Evolutionary conservation across 805 yeast species (phyloP), one percentile per base, ranked within the genome.

Genomic region (Pichia membranifaciens): DNA sequence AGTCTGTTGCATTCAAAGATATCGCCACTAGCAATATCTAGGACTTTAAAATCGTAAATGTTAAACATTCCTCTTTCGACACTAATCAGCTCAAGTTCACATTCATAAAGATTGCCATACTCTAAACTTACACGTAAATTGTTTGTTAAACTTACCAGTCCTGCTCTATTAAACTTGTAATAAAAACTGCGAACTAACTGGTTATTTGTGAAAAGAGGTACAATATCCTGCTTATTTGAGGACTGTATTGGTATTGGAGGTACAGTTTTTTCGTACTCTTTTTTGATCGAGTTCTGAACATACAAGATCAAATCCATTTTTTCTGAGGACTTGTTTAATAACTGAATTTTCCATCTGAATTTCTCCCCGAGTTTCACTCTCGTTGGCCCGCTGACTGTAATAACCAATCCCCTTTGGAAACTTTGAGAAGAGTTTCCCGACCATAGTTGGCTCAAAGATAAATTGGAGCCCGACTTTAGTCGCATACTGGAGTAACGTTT

Each of bases 1-100:
- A 85, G 65, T 49, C 78, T 74, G 1, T 88, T 89, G 58, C 86
- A 82, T 51, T 81, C 89, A 52, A 81, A 72, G 1, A 79, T 75
- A 48, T 84, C 90, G 3, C 90, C 87, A 17, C 80, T 73, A 33
- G 61, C 57, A 10, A 79, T 67, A 57, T 86, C 95, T 41, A 81
- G 72, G 13, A 87, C 69, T 48, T 75, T 75, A n/a, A 84, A 72
- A 2, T 86, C 88, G 46, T 75, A 79, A 18, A 87, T 64, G 38
- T 77, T 75, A 58, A 75, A 81, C 7, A 82, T 72, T 0, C 95
- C 95, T 53, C 72, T 71, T 37, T 79, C 74, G 13, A 84, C 65
- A 0, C 87, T 89, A 41, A 83, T 66, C 34, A 86, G 61, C 43
- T 69, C 70, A 23, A 86, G 65, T 44, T 76, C 80, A 2, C 87